Evolutionary conservation across 164 flowering plant genomes (phyloP).

Genomic region (Tetracentron sinense): DNA sequence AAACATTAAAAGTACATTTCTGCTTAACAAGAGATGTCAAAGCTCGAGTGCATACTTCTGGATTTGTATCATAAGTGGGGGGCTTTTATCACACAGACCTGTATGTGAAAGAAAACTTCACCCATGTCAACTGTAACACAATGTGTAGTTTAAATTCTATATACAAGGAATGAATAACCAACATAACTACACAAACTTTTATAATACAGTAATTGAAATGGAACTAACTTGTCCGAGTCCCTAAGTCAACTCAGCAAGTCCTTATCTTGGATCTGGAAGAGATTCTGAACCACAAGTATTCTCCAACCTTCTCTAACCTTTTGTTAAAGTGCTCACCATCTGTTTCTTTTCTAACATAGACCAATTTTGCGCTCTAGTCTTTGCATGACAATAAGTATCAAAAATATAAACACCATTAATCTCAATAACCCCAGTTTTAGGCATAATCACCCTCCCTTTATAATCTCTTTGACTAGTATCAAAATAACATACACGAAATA

Average conservation of each 20-base stretch:
- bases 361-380: constrained; percentile 78
- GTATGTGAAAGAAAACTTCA: constrained; percentile 97
- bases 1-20: neutral
- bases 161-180: constrained; percentile 1
- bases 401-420: too few species aligned
- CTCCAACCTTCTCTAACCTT: constrained; percentile 41
- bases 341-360: constrained; percentile 69
- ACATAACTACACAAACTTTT: neutral
- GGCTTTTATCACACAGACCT: constrained; percentile 95
- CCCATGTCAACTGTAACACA: constrained; percentile 36
- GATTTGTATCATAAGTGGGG: constrained; percentile 88
- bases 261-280: too few species aligned
- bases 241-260: too few species aligned
- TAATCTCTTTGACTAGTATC: too few species aligned
- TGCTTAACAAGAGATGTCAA: neutral
- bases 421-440: too few species aligned
- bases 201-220: too few species aligned
- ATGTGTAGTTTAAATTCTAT: neutral
- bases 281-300: neutral
- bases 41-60: constrained; percentile 59
- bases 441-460: too few species aligned
- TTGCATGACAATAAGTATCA: constrained; percentile 93
- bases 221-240: neutral
- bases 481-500: too few species aligned
- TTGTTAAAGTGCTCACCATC: constrained; percentile 85